Evolutionary conservation across 2,329 filamentous ascomycete species (phyloP).

Genomic region (Pseudogymnoascus sp.): DNA sequence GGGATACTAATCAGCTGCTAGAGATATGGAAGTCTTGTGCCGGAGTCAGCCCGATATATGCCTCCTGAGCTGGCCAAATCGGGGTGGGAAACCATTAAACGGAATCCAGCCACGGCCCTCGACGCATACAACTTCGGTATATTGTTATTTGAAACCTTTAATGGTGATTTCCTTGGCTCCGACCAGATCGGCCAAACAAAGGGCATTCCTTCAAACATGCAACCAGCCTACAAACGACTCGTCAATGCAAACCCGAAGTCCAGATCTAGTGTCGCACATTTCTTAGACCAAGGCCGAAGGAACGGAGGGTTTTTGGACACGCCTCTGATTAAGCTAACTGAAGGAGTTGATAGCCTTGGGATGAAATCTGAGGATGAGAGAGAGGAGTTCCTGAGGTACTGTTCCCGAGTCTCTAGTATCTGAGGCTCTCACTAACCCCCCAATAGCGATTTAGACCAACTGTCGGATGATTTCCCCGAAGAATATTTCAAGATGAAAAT

Average conservation of each 20-base stretch:
- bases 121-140: slow-evolving; percentile 84
- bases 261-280: slow-evolving; percentile 73
- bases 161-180: slow-evolving; percentile 65
- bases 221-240: slow-evolving; percentile 81
- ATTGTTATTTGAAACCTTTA: slow-evolving; percentile 85
- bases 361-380: slow-evolving; percentile 78
- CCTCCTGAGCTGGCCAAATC: slow-evolving; percentile 77
- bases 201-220: slow-evolving; percentile 78
- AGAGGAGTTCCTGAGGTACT: slow-evolving; percentile 70
- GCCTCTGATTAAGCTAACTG: slow-evolving; percentile 81
- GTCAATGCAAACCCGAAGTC: slow-evolving; percentile 85
- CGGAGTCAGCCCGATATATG: slow-evolving; percentile 75
- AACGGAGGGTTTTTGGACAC: slow-evolving; percentile 86
- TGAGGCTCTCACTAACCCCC: slow-evolving; percentile 19
- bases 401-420: background rate
- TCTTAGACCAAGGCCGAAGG: slow-evolving; percentile 80
- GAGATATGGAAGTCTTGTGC: slow-evolving; percentile 80
- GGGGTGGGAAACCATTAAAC: slow-evolving; percentile 89
- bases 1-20: slow-evolving; percentile 29
- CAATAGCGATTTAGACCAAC: slow-evolving; percentile 63
- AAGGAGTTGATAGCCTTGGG: slow-evolving; percentile 86
- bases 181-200: slow-evolving; percentile 83
- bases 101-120: slow-evolving; percentile 68
- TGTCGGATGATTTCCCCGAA: slow-evolving; percentile 91
- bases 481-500: slow-evolving; percentile 98